Evolutionary conservation across 176 grass and related monocot genomes (phyloP).

Genomic region (Aegilops tauschii): DNA sequence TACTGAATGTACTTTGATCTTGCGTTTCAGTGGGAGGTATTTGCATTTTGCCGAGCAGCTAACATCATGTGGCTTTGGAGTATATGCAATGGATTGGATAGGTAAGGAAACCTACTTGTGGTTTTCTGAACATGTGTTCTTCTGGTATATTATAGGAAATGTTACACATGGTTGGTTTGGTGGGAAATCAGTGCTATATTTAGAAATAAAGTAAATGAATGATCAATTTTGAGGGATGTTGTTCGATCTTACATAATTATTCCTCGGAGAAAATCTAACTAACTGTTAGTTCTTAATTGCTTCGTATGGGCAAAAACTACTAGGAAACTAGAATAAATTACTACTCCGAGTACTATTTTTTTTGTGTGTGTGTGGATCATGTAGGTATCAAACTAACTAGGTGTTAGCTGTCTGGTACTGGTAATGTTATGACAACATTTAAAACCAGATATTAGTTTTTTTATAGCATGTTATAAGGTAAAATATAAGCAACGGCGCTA

Average conservation of each 20-base stretch:
- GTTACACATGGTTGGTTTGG: background rate
- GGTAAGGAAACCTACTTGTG: slow-evolving; percentile 37
- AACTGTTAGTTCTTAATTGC: background rate
- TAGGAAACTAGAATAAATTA: background rate
- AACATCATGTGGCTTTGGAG: slow-evolving; percentile 78
- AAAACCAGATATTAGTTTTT: background rate
- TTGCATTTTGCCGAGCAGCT: slow-evolving; percentile 86
- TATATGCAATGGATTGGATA: slow-evolving; percentile 99
- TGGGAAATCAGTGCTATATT: background rate
- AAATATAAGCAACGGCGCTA: background rate
- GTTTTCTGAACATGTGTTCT: slow-evolving; percentile 9
- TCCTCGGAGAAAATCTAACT: background rate
- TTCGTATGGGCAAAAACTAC: background rate
- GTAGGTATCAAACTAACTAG: background rate
- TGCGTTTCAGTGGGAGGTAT: slow-evolving; percentile 86
- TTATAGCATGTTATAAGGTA: background rate
- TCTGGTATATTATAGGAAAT: background rate
- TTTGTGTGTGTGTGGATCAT: background rate
- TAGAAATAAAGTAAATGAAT: background rate
- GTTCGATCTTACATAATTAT: background rate
- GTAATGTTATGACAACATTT: background rate
- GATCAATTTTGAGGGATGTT: background rate
- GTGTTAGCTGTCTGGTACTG: background rate
- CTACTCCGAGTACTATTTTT: too few species aligned
- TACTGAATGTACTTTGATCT: background rate